Conservation (phyloP, 1,284 basidiomycete genomes). For the Chondrostereum purpureum region DNA sequence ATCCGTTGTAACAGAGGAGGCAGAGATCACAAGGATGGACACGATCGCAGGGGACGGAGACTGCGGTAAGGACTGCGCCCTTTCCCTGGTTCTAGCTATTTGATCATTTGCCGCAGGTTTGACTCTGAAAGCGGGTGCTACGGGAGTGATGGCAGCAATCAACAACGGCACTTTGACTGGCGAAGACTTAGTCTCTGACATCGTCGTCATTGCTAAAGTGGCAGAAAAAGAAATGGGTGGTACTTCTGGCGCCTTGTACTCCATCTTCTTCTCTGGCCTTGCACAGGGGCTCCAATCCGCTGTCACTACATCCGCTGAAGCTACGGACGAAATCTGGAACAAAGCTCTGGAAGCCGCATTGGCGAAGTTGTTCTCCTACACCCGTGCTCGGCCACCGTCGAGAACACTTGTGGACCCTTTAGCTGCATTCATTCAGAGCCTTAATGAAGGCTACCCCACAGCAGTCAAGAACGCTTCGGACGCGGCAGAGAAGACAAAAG, state of each 20-base stretch:
- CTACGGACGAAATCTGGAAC: conserved; percentile 57
- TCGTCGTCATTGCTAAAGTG: conserved; percentile 67
- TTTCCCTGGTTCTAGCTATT: not conserved
- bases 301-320: conserved; percentile 23
- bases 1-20: conserved; percentile 71
- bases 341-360: conserved; percentile 58
- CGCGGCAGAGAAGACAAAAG: conserved; percentile 70
- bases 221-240: conserved; percentile 89
- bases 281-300: conserved; percentile 66
- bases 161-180: conserved; percentile 46
- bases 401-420: conserved; percentile 90
- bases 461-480: conserved; percentile 61
- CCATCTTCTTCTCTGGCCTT: conserved; percentile 84
- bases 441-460: conserved; percentile 35
- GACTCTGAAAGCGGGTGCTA: conserved; percentile 23
- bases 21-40: conserved; percentile 87
- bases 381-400: conserved; percentile 82
- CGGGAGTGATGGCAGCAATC: conserved; percentile 48
- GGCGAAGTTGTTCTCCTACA: conserved; percentile 77
- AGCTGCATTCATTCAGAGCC: conserved; percentile 66
- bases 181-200: conserved; percentile 51
- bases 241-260: conserved; percentile 87
- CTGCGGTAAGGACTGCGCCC: conserved; percentile 3
- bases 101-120: not conserved
- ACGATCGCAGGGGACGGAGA: conserved; percentile 64